phyloP scores from a whole-genome alignment of 2,329 filamentous ascomycete species.

The Talaromyces sp. region DNA sequence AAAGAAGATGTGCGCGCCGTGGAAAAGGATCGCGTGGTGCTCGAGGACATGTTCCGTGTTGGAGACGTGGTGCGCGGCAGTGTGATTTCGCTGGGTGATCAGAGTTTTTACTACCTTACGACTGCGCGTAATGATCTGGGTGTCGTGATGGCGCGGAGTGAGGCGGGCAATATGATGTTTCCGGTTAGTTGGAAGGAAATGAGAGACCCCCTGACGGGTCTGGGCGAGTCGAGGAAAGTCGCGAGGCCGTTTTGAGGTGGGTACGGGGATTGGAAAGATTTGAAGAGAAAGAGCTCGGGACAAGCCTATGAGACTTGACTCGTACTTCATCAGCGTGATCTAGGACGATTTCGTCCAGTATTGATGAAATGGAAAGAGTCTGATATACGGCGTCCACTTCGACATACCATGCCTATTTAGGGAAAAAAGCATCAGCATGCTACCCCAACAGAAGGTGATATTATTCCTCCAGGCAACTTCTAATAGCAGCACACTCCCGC shows the following conservation, averaged over 20 bases:
- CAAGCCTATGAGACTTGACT: not conserved
- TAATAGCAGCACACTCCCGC: not conserved
- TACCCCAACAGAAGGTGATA: not conserved
- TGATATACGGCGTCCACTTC: not conserved
- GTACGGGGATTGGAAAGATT: not conserved
- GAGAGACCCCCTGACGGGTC: constrained; percentile 72
- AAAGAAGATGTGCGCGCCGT: constrained; percentile 90
- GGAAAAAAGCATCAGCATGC: not conserved
- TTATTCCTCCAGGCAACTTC: not conserved
- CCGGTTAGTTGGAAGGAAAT: constrained; percentile 96
- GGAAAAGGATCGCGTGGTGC: constrained; percentile 90
- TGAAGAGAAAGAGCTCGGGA: not conserved
- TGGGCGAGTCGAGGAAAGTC: constrained; percentile 79
- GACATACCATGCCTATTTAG: not conserved
- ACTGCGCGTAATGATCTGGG: constrained; percentile 89
- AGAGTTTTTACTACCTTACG: constrained; percentile 90
- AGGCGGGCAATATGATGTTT: constrained; percentile 83
- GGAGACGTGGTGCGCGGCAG: constrained; percentile 85
- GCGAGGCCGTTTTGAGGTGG: constrained; percentile 74
- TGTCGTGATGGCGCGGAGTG: constrained; percentile 87
- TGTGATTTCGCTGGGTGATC: constrained; percentile 88
- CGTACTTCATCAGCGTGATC: not conserved
- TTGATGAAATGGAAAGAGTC: not conserved
- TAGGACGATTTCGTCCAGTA: not conserved
- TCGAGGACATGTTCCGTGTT: constrained; percentile 85